A percentile compares a stretch with the other conserved stretches of the same genome.
Conservation (phyloP, 495 filamentous ascomycete species). For the Penicillium simplicissimum region DNA sequence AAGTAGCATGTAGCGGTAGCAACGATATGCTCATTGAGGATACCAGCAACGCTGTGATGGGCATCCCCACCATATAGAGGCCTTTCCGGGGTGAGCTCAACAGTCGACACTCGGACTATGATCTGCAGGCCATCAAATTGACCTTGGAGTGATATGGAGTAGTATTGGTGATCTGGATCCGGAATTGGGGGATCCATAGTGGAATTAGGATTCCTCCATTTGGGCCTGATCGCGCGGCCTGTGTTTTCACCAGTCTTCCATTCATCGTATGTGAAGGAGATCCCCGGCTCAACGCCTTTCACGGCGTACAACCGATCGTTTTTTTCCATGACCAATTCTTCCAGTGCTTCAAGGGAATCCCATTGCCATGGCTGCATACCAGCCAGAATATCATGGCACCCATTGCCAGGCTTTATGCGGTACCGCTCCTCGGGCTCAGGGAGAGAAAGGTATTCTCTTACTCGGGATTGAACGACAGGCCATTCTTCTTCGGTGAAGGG, state of each 20-base stretch:
- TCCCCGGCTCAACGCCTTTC: constrained; percentile 12
- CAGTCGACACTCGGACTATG: constrained; percentile 10
- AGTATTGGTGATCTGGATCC: constrained; percentile 5
- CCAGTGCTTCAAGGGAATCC: constrained; percentile 7
- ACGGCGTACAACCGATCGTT: constrained; percentile 4
- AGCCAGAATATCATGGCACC: neutral
- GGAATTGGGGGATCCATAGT: neutral
- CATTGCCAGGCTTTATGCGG: constrained; percentile 4
- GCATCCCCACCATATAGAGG: constrained; percentile 12
- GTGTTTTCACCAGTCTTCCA: constrained; percentile 12
- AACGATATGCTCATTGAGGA: constrained; percentile 17
- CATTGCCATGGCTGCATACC: neutral
- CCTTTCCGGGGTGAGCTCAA: constrained; percentile 16
- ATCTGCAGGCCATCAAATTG: constrained; percentile 13
- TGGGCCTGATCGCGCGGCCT: constrained; percentile 9
- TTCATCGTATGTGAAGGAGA: constrained; percentile 16
- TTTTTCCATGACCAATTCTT: constrained; percentile 9
- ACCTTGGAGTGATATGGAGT: constrained; percentile 13
- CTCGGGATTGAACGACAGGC: constrained; percentile 7
- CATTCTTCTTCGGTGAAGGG: neutral
- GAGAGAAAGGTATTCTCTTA: constrained; percentile 3
- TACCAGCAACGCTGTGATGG: neutral
- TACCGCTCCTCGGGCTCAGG: constrained; percentile 11
- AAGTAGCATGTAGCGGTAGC: constrained; percentile 11
- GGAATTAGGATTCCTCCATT: neutral